phyloP scores from a whole-genome alignment of 129 eudicot genomes.

The Chrysanthemum lavandulifolium region DNA sequence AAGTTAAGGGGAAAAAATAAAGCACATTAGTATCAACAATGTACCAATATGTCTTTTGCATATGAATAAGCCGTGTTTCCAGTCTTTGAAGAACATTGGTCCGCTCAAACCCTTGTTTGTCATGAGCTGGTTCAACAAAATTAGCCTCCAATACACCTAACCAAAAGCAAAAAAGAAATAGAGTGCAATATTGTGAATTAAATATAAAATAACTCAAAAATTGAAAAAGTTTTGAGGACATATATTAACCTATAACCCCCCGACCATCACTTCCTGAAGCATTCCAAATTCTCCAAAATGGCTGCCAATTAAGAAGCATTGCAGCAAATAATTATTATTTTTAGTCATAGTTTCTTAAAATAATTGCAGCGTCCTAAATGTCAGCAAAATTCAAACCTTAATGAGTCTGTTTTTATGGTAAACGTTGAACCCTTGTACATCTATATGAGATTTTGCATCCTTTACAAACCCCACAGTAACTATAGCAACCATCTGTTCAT shows the following conservation, averaged over 20 bases:
- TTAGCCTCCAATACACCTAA: slow-evolving; percentile 93
- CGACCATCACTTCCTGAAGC: slow-evolving; percentile 99
- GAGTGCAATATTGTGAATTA: background rate
- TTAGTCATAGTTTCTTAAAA: background rate
- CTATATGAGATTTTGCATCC: slow-evolving; percentile 92
- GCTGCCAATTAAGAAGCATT: slow-evolving; percentile 47
- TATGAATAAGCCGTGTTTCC: slow-evolving; percentile 56
- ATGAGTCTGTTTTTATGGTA: slow-evolving; percentile 97
- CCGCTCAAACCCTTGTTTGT: slow-evolving; percentile 98
- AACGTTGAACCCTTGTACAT: slow-evolving; percentile 97
- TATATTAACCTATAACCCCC: slow-evolving; percentile 83
- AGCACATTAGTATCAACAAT: slow-evolving; percentile 10
- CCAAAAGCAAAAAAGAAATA: slow-evolving; percentile 16
- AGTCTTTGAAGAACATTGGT: slow-evolving; percentile 88
- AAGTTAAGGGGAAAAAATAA: background rate
- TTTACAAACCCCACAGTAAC: slow-evolving; percentile 96
- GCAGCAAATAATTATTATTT: background rate
- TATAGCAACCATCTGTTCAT: slow-evolving; percentile 74
- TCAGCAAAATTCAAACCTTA: slow-evolving; percentile 55
- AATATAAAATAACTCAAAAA: background rate
- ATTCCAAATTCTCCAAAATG: slow-evolving; percentile 99
- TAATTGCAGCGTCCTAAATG: background rate
- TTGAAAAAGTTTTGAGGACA: background rate
- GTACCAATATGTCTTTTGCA: slow-evolving; percentile 91
- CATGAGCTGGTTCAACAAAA: slow-evolving; percentile 99